Base-by-base conservation (phyloP, 2,329 filamentous ascomycete species). In the Verticillium dahliae region DNA sequence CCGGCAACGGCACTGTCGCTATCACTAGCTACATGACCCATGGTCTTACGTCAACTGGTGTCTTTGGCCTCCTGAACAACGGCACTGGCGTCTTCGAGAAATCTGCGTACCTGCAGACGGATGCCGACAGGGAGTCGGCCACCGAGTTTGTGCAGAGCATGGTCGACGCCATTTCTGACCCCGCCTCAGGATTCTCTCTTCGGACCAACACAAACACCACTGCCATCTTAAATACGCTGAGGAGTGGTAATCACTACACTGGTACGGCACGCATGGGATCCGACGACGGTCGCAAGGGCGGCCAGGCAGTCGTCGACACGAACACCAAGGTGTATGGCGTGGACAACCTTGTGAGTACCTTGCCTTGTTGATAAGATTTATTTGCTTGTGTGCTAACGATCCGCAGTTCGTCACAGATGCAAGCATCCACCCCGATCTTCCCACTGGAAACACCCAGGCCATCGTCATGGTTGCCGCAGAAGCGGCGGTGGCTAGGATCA, bases 21-120 rank as follows among this genome's bases (percentile, higher is more conserved):
- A 73, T 79, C 58, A 78, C 81, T 68, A 72, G 81, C 6, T 83
- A 82, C 72, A 75, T 84, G 22, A 82, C 76, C 18, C 80, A 82
- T 50, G 79, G 80, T 18, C 75, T 79, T 4, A 78, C 76, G 4
- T 82, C 81, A 52, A 73, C 76, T 58, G 78, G 81, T 41, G 68
- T 77, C 10, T 71, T 82, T 14, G 70, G 71, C 15, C 76, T 81
- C 38, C 77, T 74, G 27, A 67, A 73, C 27, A 66, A 71, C 1
- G 77, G 76, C 31, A 65, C 71, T 11, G 81, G 80, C 37, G 73
- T 77, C 63, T 78, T 80, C 56, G 73, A 72, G 13, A 71, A 72
- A 39, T 68, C 70, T 57, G 73, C 76, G 7, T 74, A 67, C 63
- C 69, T 74, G 60, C 75, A 74, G 62, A 78, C 69, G 1, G 62